A percentile compares a stretch with the other conserved stretches of the same genome.
Evolutionary conservation across 306 rosid genomes (phyloP).

Genomic region (Prunus campanulata): DNA sequence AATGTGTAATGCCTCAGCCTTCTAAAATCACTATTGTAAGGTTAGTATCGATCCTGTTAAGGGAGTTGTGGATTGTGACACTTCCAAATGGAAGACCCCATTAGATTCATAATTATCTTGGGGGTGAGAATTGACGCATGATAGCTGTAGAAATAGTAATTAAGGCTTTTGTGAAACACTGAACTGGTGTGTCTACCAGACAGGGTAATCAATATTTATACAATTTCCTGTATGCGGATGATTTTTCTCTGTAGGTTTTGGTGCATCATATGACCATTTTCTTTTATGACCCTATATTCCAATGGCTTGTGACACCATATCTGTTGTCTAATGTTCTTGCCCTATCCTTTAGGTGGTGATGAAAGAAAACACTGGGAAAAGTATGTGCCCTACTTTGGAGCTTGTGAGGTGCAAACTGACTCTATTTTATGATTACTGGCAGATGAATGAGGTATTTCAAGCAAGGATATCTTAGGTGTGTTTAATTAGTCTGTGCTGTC

Average conservation of each 20-base stretch:
- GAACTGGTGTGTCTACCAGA: neutral
- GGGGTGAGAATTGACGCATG: neutral
- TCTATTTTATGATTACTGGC: conserved; percentile 91
- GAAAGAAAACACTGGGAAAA: conserved; percentile 47
- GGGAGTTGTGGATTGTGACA: neutral
- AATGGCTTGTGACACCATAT: neutral
- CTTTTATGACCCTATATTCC: neutral
- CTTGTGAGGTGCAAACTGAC: conserved; percentile 86
- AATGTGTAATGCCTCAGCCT: too few relatives aligned
- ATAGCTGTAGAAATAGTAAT: neutral
- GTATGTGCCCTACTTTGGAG: conserved; percentile 48
- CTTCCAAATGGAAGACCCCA: neutral
- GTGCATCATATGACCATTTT: neutral
- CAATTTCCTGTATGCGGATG: neutral
- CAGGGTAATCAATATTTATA: neutral
- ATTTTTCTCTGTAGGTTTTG: neutral
- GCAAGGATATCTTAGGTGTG: conserved; percentile 16
- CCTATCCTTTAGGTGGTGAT: conserved; percentile 48
- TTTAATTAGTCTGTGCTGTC: conserved; percentile 1
- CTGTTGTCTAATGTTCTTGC: neutral
- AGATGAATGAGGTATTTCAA: conserved; percentile 81
- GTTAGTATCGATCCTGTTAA: neutral
- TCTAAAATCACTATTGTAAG: neutral
- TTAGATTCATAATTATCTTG: neutral
- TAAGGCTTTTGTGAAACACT: neutral